Conservation (phyloP, 208 protist genomes). For the Trypanosoma cruzi region DNA sequence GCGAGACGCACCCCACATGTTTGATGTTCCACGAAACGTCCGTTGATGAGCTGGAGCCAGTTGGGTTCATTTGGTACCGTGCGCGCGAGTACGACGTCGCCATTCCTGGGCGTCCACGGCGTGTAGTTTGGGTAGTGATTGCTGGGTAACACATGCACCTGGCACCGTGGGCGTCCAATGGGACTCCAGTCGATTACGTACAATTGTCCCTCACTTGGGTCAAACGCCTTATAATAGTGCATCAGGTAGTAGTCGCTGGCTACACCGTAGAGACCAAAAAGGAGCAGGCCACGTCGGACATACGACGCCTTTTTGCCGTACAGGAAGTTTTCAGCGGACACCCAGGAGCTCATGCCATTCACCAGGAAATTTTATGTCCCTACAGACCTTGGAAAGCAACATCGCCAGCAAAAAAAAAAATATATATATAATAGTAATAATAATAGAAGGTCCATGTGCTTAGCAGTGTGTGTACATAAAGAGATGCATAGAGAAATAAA, state of each 20-base stretch:
- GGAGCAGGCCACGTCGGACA: slow-evolving; percentile 60
- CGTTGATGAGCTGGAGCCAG: slow-evolving; percentile 83
- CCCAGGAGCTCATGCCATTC: slow-evolving; percentile 82
- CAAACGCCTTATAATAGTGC: slow-evolving; percentile 83
- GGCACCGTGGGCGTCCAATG: slow-evolving; percentile 71
- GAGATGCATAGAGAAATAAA: neutral
- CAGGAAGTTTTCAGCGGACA: slow-evolving; percentile 72
- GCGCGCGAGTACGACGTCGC: slow-evolving; percentile 79
- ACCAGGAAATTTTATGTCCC: neutral
- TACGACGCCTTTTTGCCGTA: slow-evolving; percentile 57
- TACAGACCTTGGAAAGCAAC: neutral
- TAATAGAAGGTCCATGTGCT: neutral
- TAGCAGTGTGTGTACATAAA: neutral
- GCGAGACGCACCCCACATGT: slow-evolving; percentile 78
- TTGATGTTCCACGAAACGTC: slow-evolving; percentile 78
- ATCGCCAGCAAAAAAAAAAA: slow-evolving; percentile 7
- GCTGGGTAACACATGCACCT: slow-evolving; percentile 78
- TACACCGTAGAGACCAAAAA: slow-evolving; percentile 64
- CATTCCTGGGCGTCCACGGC: slow-evolving; percentile 84
- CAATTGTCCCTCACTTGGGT: slow-evolving; percentile 45
- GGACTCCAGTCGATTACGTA: slow-evolving; percentile 83
- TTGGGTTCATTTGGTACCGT: slow-evolving; percentile 61
- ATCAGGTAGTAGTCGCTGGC: slow-evolving; percentile 84
- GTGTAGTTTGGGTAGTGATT: slow-evolving; percentile 86
- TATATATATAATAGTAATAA: slow-evolving; percentile 4